Evolutionary conservation across 192 early-diverging fungal species (phyloP), one percentile per base, ranked within the genome.

Genomic region (Rhizophagus prolifer): DNA sequence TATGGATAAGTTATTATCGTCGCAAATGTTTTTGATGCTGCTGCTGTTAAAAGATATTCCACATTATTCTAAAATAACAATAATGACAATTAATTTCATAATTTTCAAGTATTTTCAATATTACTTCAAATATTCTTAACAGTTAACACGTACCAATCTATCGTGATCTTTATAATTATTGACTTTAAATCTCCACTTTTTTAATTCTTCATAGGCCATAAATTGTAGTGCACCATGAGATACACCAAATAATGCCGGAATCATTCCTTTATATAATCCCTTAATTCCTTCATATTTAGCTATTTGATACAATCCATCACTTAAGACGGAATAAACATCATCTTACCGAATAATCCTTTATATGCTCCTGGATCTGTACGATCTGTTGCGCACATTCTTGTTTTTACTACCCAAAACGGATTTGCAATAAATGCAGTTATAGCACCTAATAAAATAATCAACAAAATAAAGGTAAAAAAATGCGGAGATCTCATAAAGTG

Each of bases 221-320:
- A 99, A 99, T 82, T 99, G 98, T 28, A 99, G 77, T 1, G 96
- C 96, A 13, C 98, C 98, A 71, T 99, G 97, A n/a, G 95, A 93
- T 2, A 94, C 93, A 8, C 98, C 96, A 74, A 98, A 85, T 4
- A 99, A 81, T 1, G 94, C 95, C 0, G 97, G 96, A 6, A 96
- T 80, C 67, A 99, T 85, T 2, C 93, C 94, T 46, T 89, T 86
- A 81, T 92, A 92, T 23, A 97, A 79, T 7, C 96, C 95, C 12
- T 89, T 83, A 23, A 91, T 58, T 1, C 93, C 94, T 70, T 95
- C 94, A 21, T 88, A 83, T n/a, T 76, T 79, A 8, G 84, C 85
- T 7, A 95, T 81, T 38, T 84, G 84, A 13, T 62, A 62, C 3
- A 94, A 74, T 1, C 92, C 93, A 74, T 94, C 85, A 12, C 12